These are phyloP conservation scores for Leptographium procerum DNA, from an alignment of 2,329 filamentous ascomycete genomes.

Conservation along the genomic window DNA sequence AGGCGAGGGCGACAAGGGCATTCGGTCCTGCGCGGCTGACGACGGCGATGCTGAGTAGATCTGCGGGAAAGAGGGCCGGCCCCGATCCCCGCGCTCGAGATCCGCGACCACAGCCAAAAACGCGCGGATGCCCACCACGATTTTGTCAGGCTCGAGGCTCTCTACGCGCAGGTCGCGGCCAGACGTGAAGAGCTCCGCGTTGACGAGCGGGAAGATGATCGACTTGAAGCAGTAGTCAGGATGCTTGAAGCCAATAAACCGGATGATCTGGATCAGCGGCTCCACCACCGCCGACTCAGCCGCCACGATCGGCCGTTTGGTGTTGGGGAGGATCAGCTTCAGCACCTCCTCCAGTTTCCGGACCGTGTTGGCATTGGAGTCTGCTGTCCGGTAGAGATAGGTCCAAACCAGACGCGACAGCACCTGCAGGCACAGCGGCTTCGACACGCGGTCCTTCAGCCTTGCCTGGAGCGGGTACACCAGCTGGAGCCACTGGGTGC, in stretches of 20 bases:
- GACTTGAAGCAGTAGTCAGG: constrained; percentile 87
- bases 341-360: constrained; percentile 86
- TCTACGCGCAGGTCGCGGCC: constrained; percentile 74
- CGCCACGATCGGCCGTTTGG: constrained; percentile 69
- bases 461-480: constrained; percentile 67
- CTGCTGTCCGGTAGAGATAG: constrained; percentile 76
- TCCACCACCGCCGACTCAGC: constrained; percentile 78
- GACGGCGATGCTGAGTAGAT: constrained; percentile 30
- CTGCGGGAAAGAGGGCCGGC: constrained; percentile 73
- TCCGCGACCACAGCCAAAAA: constrained; percentile 91
- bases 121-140: constrained; percentile 92
- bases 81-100: constrained; percentile 70
- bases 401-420: constrained; percentile 89
- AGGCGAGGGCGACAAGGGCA: constrained; percentile 38
- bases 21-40: constrained; percentile 25
- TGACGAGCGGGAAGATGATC: constrained; percentile 91
- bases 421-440: constrained; percentile 74
- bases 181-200: constrained; percentile 74
- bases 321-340: constrained; percentile 68
- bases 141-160: constrained; percentile 87
- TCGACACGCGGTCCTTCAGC: constrained; percentile 70
- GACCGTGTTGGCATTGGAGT: constrained; percentile 53
- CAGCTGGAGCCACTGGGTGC: constrained; percentile 75
- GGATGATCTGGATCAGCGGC: constrained; percentile 83
- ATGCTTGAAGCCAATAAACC: constrained; percentile 87